Conservation (phyloP, 176 grass and related monocot species). For the Chloris gayana region DNA sequence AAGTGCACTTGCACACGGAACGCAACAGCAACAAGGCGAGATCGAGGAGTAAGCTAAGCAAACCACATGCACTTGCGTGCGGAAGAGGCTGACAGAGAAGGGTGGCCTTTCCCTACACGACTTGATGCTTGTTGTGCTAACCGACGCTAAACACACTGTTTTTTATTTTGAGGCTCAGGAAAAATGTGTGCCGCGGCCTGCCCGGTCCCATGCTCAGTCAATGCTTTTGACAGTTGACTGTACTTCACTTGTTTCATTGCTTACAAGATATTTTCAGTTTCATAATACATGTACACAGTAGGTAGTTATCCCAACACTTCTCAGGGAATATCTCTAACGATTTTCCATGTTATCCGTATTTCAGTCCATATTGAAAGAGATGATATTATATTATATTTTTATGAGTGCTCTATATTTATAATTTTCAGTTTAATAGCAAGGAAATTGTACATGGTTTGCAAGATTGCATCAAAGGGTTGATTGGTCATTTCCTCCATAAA, state of each 20-base stretch:
- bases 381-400: too few relatives aligned
- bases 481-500: too few relatives aligned
- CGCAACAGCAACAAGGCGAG: conserved; percentile 20
- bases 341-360: too few relatives aligned
- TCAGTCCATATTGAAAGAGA: too few relatives aligned
- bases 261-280: conserved; percentile 3
- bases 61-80: conserved; percentile 30
- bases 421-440: too few relatives aligned
- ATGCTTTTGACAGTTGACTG: background rate
- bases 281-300: background rate
- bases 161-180: background rate
- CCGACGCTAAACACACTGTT: background rate
- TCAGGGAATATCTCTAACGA: background rate
- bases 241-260: background rate
- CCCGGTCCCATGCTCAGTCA: background rate
- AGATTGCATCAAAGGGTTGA: too few relatives aligned
- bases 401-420: too few relatives aligned
- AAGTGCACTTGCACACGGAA: conserved; percentile 19
- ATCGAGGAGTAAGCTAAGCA: background rate
- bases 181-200: background rate
- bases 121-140: background rate
- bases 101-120: conserved; percentile 26
- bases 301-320: background rate
- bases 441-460: too few relatives aligned
- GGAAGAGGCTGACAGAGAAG: background rate